Evolutionary conservation across 2,329 filamentous ascomycete genomes (phyloP).

Genomic region (Neurospora crassa): DNA sequence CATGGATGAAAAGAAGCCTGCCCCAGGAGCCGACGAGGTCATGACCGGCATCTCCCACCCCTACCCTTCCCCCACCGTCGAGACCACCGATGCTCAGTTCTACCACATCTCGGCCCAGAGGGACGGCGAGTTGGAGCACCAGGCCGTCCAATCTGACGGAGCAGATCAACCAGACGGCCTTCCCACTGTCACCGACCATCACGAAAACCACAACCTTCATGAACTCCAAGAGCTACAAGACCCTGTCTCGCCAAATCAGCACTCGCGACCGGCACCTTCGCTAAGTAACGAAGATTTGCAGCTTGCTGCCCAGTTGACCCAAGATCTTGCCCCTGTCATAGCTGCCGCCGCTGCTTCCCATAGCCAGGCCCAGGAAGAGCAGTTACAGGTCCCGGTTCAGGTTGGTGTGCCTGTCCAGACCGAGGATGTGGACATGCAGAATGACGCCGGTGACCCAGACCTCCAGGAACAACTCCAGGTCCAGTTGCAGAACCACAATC

Average conservation of each 20-base stretch:
- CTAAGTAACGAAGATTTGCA: constrained; percentile 47
- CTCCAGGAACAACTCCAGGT: constrained; percentile 18
- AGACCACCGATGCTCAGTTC: constrained; percentile 34
- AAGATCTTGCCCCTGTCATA: constrained; percentile 43
- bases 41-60: constrained; percentile 22
- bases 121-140: constrained; percentile 16
- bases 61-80: constrained; percentile 37
- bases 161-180: constrained; percentile 19
- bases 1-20: constrained; percentile 25
- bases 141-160: constrained; percentile 11
- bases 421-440: constrained; percentile 18
- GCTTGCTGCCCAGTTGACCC: constrained; percentile 47
- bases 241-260: constrained; percentile 30
- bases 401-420: constrained; percentile 15
- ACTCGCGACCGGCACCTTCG: constrained; percentile 25
- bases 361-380: constrained; percentile 26
- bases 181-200: constrained; percentile 6
- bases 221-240: constrained; percentile 22
- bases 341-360: constrained; percentile 27
- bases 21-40: constrained; percentile 27
- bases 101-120: constrained; percentile 29
- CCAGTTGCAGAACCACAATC: constrained; percentile 18
- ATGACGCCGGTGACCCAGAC: constrained; percentile 12
- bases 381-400: constrained; percentile 11
- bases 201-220: constrained; percentile 18